Conservation (phyloP, 768 basidiomycete species). For the Russula sp. region DNA sequence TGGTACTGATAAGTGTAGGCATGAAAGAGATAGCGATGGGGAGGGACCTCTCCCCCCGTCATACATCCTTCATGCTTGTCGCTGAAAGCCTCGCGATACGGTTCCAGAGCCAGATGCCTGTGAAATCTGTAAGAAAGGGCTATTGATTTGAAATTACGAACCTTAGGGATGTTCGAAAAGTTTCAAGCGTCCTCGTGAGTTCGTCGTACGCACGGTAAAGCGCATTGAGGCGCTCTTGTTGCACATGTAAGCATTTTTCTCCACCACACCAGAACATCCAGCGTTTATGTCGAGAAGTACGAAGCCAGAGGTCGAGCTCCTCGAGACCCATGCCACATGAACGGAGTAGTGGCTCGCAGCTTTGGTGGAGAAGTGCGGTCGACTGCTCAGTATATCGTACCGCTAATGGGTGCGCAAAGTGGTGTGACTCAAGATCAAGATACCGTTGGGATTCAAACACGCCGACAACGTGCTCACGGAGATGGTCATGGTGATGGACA, state of each 20-base stretch:
- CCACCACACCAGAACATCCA: conserved; percentile 35
- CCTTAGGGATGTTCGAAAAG: conserved; percentile 49
- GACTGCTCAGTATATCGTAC: conserved; percentile 40
- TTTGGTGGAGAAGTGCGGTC: conserved; percentile 41
- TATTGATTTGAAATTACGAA: conserved; percentile 26
- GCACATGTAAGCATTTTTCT: conserved; percentile 30
- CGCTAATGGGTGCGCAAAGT: conserved; percentile 44
- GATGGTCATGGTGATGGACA: conserved; percentile 5
- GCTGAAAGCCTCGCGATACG: conserved; percentile 51
- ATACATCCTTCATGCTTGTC: conserved; percentile 28
- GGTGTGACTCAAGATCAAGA: conserved; percentile 56
- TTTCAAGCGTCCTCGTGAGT: conserved; percentile 36
- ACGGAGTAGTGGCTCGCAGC: conserved; percentile 50
- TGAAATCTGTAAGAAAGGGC: background rate
- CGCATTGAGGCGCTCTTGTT: conserved; percentile 34
- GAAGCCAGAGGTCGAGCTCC: conserved; percentile 48
- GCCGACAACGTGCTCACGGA: conserved; percentile 53
- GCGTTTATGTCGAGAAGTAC: conserved; percentile 32
- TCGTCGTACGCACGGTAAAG: conserved; percentile 35
- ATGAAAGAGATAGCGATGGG: conserved; percentile 67
- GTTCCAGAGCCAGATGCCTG: conserved; percentile 51
- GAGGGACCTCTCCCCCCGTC: conserved; percentile 39
- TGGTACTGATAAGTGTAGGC: conserved; percentile 68
- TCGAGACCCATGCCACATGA: conserved; percentile 37
- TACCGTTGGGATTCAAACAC: conserved; percentile 71